Conservation (phyloP, 352 stramenopile genomes). For the Achlya hypogyna region DNA sequence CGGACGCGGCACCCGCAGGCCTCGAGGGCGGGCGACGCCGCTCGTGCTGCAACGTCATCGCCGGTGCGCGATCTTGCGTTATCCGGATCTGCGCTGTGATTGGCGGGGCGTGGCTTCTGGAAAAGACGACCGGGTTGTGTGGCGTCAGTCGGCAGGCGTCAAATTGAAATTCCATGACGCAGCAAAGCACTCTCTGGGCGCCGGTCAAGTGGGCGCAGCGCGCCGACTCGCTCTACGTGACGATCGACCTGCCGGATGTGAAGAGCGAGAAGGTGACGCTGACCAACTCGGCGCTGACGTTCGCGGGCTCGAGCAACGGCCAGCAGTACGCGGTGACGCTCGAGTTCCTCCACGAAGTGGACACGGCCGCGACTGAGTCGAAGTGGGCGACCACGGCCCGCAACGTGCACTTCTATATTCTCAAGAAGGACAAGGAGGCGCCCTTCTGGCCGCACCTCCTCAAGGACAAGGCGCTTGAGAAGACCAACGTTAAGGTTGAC, state of each 20-base stretch:
- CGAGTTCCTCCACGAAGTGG: slow-evolving; percentile 93
- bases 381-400: slow-evolving; percentile 94
- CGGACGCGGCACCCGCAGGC: no score
- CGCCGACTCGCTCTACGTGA: slow-evolving; percentile 95
- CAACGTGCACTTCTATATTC: slow-evolving; percentile 93
- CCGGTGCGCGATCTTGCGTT: background rate
- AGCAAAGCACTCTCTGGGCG: slow-evolving; percentile 61
- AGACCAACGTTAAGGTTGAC: slow-evolving; percentile 95
- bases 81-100: slow-evolving; percentile 20
- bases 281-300: slow-evolving; percentile 82
- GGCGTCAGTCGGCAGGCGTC: background rate
- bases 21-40: no score
- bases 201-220: slow-evolving; percentile 95
- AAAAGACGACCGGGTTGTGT: background rate
- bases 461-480: slow-evolving; percentile 93
- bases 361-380: slow-evolving; percentile 82
- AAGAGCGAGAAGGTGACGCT: slow-evolving; percentile 90
- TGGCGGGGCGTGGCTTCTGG: background rate
- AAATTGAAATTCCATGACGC: background rate
- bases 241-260: slow-evolving; percentile 91
- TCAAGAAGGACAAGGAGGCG: slow-evolving; percentile 91
- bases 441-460: slow-evolving; percentile 95
- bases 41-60: no score
- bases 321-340: slow-evolving; percentile 93
- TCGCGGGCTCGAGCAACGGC: slow-evolving; percentile 84